Base-by-base conservation (phyloP, 2,329 filamentous ascomycete genomes). In the Xylariales sp. region DNA sequence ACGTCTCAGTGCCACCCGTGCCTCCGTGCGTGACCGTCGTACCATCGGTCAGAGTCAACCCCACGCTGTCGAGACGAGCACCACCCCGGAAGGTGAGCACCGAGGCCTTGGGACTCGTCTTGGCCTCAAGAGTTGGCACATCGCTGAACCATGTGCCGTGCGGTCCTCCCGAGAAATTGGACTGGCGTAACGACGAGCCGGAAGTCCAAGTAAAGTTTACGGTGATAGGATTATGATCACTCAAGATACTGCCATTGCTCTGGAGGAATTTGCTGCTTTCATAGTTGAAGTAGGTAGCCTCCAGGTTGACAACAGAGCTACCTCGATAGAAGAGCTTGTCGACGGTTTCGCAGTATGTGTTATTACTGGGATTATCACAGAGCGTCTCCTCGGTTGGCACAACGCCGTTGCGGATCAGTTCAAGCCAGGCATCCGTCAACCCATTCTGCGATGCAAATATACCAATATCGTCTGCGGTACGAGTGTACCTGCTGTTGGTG, bases 321-420 rank as follows among this genome's bases (percentile, higher is more conserved):
- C 68, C 67, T 27, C 78, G 73, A 62, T 78, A 83, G 50, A 82
- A 74, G 34, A 82, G 64, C 61, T 85, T 86, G 61, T 85, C 82
- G 27, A 85, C 78, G 3, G 73, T 78, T 62, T 86, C 82, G 59
- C 82, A 86, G 4, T 59, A 56, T 52, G 69, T 68, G 34, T 60
- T 69, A 1, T 65, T 64, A 21, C 70, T 70, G 0, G 81, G 81
- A 50, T 81, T 82, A n/a, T 60, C 59, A 59, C 82, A 86, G 12
- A 76, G 42, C 15, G 59, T 47, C 50, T 74, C 64, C 21, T 52
- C 50, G 10, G 62, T 58, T 0, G 78, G 76, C 20, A 68, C 62
- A 8, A 65, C 58, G 9, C 75, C 74, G 18, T 55, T 59, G 11
- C 63, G 65, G 29, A 73, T 60, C 1, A 82, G 64, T 51, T 81